Evolutionary conservation across 306 rosid genomes (phyloP), one percentile per base, ranked within the genome.

Genomic region (Cicer chorassanicum): DNA sequence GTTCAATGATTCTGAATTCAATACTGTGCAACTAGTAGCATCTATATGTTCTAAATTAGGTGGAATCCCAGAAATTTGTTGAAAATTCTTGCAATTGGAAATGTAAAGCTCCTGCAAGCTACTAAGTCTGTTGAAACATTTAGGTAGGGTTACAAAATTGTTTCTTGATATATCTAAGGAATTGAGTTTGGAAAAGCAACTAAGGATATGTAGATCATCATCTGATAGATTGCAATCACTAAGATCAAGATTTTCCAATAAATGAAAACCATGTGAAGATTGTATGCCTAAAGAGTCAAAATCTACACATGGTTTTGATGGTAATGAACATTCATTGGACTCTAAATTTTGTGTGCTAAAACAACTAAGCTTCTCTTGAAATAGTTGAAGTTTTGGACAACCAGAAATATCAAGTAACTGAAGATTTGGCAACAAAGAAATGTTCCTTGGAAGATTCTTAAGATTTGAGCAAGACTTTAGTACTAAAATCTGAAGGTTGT

Each of bases 361-460:
- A 38, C 24, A 18, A 48, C 75, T 69, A 9, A 78, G 38, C 74
- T 65, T 66, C 39, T 76, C 59, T 24, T 61, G 10, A 80, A 73
- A 56, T 8, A 56, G 62, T 74, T 75, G 79, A 57, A 80, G 79
- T 21, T 73, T 67, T 19, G 80, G 80, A 66, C 83, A 73, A 13
- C 79, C 83, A 51, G 81, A 51, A 43, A 81, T 62, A 39, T 69
- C 68, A 43, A 81, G 81, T 38, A 16, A 24, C 40, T 54, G 55
- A 81, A 81, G 76, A 42, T 68, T 69, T 70, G 76, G 78, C 70
- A 70, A 62, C 68, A 29, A 51, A 14, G 50, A 71, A 53, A 76
- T 53, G 64, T 41, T 53, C 53, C 6, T 56, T 40, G 78, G 74
- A 41, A 70, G 61, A 1, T 75, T 48, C 69, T 64, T 70, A 9